Conservation (phyloP, 192 early-diverging fungal species). For the Linderina pennispora region DNA sequence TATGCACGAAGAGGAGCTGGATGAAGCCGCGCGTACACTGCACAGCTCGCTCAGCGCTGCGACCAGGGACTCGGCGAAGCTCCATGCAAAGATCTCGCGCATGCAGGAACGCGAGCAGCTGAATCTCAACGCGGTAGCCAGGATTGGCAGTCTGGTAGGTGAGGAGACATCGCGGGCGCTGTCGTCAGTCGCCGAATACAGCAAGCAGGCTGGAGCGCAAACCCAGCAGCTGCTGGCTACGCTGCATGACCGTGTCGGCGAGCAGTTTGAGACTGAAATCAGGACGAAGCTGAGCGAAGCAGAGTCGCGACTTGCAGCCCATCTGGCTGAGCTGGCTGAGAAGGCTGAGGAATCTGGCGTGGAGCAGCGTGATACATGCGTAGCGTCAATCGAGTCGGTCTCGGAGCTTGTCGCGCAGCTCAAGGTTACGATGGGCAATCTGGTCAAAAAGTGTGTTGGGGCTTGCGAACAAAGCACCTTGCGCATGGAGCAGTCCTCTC, state of each 20-base stretch:
- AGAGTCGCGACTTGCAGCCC: slow-evolving; percentile 7
- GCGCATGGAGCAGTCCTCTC: not conserved
- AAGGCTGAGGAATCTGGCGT: not conserved
- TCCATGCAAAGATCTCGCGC: slow-evolving; percentile 14
- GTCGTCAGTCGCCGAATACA: not conserved
- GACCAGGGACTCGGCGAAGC: not conserved
- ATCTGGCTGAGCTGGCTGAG: not conserved
- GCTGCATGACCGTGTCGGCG: slow-evolving; percentile 24
- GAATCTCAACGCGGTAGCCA: slow-evolving; percentile 7
- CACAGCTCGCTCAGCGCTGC: slow-evolving; percentile 7
- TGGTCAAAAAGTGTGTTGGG: not conserved
- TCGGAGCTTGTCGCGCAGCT: not conserved
- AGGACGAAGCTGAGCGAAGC: slow-evolving; percentile 1
- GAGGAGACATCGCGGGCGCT: not conserved
- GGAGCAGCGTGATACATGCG: not conserved
- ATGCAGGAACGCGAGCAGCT: slow-evolving; percentile 17
- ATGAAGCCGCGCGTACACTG: slow-evolving; percentile 22
- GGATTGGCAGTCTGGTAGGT: slow-evolving; percentile 2
- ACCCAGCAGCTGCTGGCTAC: slow-evolving; percentile 9
- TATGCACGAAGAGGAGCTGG: slow-evolving; percentile 38
- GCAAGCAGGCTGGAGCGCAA: slow-evolving; percentile 1
- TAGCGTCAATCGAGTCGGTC: not conserved
- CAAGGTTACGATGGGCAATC: not conserved
- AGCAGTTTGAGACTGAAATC: slow-evolving; percentile 15
- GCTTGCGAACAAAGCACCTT: not conserved